Evolutionary conservation across 345 rosid genomes (phyloP).

Genomic region (Salix suchowensis): DNA sequence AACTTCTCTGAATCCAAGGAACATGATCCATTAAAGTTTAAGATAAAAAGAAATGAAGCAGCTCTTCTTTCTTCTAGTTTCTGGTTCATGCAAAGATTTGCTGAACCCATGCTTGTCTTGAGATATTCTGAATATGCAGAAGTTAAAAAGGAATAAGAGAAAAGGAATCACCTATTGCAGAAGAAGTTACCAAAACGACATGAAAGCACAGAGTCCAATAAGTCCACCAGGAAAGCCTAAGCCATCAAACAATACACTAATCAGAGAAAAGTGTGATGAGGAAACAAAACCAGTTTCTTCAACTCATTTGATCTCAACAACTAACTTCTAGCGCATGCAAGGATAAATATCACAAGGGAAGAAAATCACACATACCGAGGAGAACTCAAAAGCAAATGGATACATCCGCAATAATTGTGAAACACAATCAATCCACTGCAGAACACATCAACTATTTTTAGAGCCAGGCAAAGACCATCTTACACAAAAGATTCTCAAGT

Average conservation of each 20-base stretch:
- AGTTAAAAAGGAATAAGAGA: neutral
- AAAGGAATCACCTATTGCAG: constrained; percentile 65
- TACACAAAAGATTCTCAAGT: neutral
- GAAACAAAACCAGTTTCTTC: neutral
- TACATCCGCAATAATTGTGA: constrained; percentile 87
- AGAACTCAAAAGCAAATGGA: constrained; percentile 94
- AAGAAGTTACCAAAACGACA: constrained; percentile 95
- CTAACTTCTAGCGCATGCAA: neutral
- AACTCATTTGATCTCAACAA: constrained; percentile 10
- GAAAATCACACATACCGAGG: constrained; percentile 66
- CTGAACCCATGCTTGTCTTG: neutral
- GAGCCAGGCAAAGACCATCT: constrained; percentile 1
- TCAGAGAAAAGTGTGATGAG: constrained; percentile 8
- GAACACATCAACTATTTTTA: constrained; percentile 6
- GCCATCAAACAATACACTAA: constrained; percentile 15
- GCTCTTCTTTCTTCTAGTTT: neutral
- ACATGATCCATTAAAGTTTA: neutral
- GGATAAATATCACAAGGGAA: neutral
- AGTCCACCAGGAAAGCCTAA: constrained; percentile 90
- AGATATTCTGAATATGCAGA: neutral
- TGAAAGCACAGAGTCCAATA: constrained; percentile 81
- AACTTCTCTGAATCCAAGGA: neutral
- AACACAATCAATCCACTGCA: constrained; percentile 99
- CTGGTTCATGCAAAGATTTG: neutral
- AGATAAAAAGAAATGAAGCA: neutral